phyloP scores from a whole-genome alignment of 768 basidiomycete genomes.

The Chlorophyllum brunneum region DNA sequence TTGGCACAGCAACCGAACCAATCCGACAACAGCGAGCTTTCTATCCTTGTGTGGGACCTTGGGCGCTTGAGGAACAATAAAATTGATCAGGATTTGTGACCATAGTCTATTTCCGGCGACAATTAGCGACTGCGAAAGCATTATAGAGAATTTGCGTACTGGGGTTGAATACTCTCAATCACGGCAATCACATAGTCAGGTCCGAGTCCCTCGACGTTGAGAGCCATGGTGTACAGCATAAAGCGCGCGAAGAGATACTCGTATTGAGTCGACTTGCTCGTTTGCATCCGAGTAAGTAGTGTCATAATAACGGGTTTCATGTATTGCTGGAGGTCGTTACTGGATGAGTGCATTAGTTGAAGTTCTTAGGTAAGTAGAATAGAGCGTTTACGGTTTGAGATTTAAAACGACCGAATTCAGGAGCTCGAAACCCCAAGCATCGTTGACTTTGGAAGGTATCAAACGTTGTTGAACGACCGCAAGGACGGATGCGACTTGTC shows the following conservation, averaged over 20 bases:
- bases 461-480: conserved; percentile 90
- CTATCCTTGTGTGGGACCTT: conserved; percentile 81
- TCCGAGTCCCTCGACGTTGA: conserved; percentile 67
- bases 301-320: conserved; percentile 73
- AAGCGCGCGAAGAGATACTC: conserved; percentile 80
- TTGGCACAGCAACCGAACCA: conserved; percentile 75
- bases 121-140: neutral
- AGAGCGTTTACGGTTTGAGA: conserved; percentile 66
- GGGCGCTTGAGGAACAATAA: conserved; percentile 77
- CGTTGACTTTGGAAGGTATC: conserved; percentile 83
- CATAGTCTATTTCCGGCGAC: conserved; percentile 46
- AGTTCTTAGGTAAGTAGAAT: neutral
- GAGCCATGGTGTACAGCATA: conserved; percentile 68
- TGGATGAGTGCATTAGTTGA: conserved; percentile 23
- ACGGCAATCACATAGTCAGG: conserved; percentile 78
- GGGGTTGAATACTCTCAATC: conserved; percentile 80
- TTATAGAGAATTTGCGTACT: conserved; percentile 42
- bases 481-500: conserved; percentile 74
- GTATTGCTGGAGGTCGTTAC: conserved; percentile 64
- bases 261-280: conserved; percentile 86
- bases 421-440: conserved; percentile 89
- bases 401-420: conserved; percentile 70
- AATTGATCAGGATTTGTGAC: conserved; percentile 71
- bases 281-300: conserved; percentile 81
- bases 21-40: conserved; percentile 78